Percentiles rank a stretch among this genome's conserved stretches.
Conservation (phyloP, 2,329 filamentous ascomycete genomes). For the Cladophialophora chaetospira region DNA sequence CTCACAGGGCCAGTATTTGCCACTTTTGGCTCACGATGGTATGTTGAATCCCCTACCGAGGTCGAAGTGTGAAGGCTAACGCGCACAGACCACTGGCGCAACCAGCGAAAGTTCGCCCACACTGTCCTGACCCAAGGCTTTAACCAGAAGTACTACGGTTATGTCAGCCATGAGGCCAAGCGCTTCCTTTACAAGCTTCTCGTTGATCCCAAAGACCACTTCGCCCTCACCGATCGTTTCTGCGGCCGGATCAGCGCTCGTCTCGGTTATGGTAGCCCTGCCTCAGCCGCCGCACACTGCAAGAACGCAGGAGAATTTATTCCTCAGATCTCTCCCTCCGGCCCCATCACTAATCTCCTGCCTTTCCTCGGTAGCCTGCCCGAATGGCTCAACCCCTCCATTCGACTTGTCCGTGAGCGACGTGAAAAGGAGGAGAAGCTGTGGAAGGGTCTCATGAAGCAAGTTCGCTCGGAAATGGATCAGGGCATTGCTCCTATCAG, state of each 20-base stretch:
- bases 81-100: constrained; percentile 32
- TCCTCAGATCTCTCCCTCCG: constrained; percentile 35
- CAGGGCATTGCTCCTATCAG: constrained; percentile 32
- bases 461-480: constrained; percentile 31
- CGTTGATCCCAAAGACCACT: constrained; percentile 34
- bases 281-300: constrained; percentile 34
- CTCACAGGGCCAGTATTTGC: constrained; percentile 34
- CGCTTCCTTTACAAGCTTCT: constrained; percentile 34
- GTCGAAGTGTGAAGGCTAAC: not conserved
- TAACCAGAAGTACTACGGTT: constrained; percentile 35
- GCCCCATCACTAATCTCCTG: constrained; percentile 33
- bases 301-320: constrained; percentile 36
- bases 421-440: constrained; percentile 36
- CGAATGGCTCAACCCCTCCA: constrained; percentile 34
- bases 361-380: constrained; percentile 33
- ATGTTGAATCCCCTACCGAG: constrained; percentile 1
- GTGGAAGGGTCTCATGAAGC: constrained; percentile 35
- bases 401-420: constrained; percentile 31
- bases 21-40: constrained; percentile 33
- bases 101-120: constrained; percentile 36
- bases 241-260: constrained; percentile 33
- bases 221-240: constrained; percentile 34
- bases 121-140: constrained; percentile 34
- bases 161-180: constrained; percentile 34
- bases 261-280: constrained; percentile 33